These are phyloP conservation scores for Fusarium paranaense DNA, from an alignment of 2,329 filamentous ascomycete species.

Conservation along the genomic window DNA sequence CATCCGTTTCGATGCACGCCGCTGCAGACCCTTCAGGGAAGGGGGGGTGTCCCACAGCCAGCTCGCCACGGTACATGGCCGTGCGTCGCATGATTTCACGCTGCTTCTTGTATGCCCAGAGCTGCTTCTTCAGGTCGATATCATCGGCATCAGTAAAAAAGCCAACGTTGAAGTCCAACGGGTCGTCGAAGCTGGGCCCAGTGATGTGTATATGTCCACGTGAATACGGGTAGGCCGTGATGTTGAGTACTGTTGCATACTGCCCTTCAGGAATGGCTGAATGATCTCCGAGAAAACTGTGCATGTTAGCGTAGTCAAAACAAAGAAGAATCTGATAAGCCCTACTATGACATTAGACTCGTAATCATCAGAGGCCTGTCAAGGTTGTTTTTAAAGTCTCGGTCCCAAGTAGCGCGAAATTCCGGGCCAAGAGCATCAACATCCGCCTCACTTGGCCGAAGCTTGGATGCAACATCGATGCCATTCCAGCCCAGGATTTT, in stretches of 20 bases:
- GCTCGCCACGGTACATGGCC: conserved; percentile 62
- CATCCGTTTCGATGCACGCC: neutral
- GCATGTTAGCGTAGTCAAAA: neutral
- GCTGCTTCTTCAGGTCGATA: conserved; percentile 67
- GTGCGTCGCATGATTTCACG: conserved; percentile 70
- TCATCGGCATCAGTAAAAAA: conserved; percentile 67
- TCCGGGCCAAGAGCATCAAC: neutral
- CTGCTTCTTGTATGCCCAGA: conserved; percentile 73
- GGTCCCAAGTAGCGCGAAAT: neutral
- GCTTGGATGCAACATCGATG: neutral
- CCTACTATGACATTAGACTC: neutral
- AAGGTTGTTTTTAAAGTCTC: neutral
- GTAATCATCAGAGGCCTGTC: neutral
- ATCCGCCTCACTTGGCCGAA: neutral
- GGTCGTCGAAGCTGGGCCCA: conserved; percentile 41
- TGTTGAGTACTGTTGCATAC: conserved; percentile 64
- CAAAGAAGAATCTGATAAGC: neutral
- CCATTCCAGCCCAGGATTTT: neutral
- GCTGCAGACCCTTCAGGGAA: conserved; percentile 51
- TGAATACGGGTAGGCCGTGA: conserved; percentile 58
- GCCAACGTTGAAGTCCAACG: conserved; percentile 67
- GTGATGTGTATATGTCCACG: conserved; percentile 71
- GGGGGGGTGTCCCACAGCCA: conserved; percentile 54
- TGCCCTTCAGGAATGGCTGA: conserved; percentile 52
- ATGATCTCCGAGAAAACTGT: conserved; percentile 54